Conservation (phyloP, 148 eudicot species). For the Nepenthes mirabilis region DNA sequence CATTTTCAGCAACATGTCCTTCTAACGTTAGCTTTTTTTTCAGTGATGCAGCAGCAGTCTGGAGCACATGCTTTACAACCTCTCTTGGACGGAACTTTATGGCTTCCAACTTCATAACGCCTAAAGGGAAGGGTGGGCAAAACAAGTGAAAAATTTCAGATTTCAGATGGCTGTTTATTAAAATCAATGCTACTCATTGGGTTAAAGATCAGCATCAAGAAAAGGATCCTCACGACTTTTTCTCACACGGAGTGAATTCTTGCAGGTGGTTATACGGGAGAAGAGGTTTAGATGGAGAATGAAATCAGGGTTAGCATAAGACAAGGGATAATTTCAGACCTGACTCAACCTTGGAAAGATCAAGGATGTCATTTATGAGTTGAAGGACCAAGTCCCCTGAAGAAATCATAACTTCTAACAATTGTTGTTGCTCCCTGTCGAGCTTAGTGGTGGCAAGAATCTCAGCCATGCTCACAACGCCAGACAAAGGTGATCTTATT, state of each 20-base stretch:
- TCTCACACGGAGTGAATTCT: background rate
- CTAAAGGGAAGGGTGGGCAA: constrained; percentile 15
- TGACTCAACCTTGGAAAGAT: constrained; percentile 92
- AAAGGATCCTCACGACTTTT: background rate
- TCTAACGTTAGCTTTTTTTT: constrained; percentile 67
- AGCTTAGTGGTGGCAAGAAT: constrained; percentile 65
- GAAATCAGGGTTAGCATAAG: background rate
- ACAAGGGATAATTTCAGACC: constrained; percentile 26
- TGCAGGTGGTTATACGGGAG: background rate
- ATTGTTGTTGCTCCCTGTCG: constrained; percentile 58
- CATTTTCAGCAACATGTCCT: constrained; percentile 71
- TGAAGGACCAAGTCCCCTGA: constrained; percentile 89
- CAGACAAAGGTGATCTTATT: constrained; percentile 86
- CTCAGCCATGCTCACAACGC: constrained; percentile 92
- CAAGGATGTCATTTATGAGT: constrained; percentile 90
- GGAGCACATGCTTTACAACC: constrained; percentile 88
- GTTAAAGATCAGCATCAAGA: too few species aligned
- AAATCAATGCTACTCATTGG: too few species aligned
- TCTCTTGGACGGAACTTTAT: constrained; percentile 90
- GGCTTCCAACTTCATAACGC: constrained; percentile 91
- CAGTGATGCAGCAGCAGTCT: constrained; percentile 88
- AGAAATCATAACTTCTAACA: constrained; percentile 74
- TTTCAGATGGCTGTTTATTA: too few species aligned
- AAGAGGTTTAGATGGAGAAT: background rate
- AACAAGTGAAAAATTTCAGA: background rate